These are phyloP conservation scores for Phytophthora pseudosyringae DNA, from an alignment of 352 stramenopile species.

Conservation along the genomic window DNA sequence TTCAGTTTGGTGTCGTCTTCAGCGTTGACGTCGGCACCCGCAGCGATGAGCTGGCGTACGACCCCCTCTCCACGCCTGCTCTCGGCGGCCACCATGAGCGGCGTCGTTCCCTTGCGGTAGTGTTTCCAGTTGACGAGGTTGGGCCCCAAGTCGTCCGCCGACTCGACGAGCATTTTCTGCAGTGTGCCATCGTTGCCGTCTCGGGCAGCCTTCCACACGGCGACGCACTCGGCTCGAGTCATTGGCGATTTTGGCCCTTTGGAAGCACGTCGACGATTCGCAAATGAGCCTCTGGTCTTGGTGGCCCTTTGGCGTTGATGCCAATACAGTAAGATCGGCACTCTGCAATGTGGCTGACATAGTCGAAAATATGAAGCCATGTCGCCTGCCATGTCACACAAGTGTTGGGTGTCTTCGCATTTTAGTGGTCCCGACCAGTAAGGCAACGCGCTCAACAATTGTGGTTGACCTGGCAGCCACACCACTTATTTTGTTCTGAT, in stretches of 20 bases:
- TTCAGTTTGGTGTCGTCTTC: constrained; percentile 46
- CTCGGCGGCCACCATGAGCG: constrained; percentile 68
- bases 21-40: constrained; percentile 56
- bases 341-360: constrained; percentile 23
- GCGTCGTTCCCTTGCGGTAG: constrained; percentile 54
- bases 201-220: constrained; percentile 43
- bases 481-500: constrained; percentile 1
- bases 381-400: constrained; percentile 15
- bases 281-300: constrained; percentile 17
- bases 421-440: background rate
- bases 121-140: constrained; percentile 49
- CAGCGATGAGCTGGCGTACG: constrained; percentile 45
- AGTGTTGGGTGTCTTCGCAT: constrained; percentile 13
- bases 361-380: constrained; percentile 20
- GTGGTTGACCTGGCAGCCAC: background rate
- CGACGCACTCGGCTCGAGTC: constrained; percentile 40
- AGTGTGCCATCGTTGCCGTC: constrained; percentile 35
- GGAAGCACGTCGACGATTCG: constrained; percentile 7
- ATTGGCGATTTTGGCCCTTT: constrained; percentile 16
- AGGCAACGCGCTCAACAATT: background rate
- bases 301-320: background rate
- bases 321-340: background rate
- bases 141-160: constrained; percentile 24
- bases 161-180: constrained; percentile 30
- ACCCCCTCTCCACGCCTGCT: constrained; percentile 27